Evolutionary conservation across 2,329 filamentous ascomycete species (phyloP), one percentile per base, ranked within the genome.

Genomic region (Arthrobotrys sphaeroides): DNA sequence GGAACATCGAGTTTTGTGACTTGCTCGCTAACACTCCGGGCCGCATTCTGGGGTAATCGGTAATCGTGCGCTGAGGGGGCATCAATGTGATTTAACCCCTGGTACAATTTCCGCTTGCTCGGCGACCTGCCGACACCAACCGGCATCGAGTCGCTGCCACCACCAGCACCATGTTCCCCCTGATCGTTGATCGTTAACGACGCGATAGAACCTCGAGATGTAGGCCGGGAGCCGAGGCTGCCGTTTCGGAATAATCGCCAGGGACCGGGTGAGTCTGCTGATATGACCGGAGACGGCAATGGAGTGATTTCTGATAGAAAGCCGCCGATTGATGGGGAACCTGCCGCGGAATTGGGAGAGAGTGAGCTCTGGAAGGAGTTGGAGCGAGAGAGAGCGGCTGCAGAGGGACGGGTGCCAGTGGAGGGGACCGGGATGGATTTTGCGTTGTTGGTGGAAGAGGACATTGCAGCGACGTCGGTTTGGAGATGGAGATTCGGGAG

Each of bases 211-310:
- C 66, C 85, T 84, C 20, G 83, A 79, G 79, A 83, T 82, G 43
- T 82, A 31, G 78, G 77, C 40, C 83, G 83, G 38, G 85, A 89
- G 57, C 82, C 82, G 31, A 84, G 85, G 55, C 85, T 83, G 31
- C 83, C 72, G 16, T 75, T 82, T 53, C 80, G 77, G 67, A 89
- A 82, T 80, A 84, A 85, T 81, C 85, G 88, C 90, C 90, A 89
- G 20, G 89, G 88, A 24, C 89, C 88, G 10, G 89, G 88, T 0
- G 90, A 91, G 79, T 90, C 88, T 77, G 84, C 84, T 3, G 85
- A 85, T 79, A 90, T 85, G 49, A 94, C 85, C 2, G 91, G 91
- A 20, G 91, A 94, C 1, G 91, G 91, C 33, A 95, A 84, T 66
- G 91, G 91, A 2, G 92, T 94, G 77, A 95, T 86, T 69, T 74